Conservation (phyloP, 2,329 filamentous ascomycete genomes). For the Cercospora sp. region DNA sequence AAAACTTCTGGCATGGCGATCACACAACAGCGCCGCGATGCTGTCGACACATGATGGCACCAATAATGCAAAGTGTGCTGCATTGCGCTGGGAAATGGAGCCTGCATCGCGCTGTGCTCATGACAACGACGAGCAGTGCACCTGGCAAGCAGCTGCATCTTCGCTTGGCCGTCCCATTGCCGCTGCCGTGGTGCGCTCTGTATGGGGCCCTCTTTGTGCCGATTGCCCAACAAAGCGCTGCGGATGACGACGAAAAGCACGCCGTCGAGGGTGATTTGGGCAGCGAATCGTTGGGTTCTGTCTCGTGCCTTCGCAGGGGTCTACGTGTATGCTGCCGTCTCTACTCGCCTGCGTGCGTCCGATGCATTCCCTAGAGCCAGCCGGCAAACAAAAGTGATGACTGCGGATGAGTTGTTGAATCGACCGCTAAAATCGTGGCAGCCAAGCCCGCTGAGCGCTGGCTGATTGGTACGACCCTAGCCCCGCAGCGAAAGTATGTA, state of each 20-base stretch:
- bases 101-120: not conserved
- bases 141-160: not conserved
- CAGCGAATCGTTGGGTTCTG: not conserved
- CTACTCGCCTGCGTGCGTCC: not conserved
- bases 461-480: not conserved
- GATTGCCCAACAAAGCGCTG: conserved; percentile 2
- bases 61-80: not conserved
- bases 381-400: not conserved
- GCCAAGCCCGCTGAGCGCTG: not conserved
- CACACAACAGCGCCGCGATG: not conserved
- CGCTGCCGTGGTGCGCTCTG: not conserved
- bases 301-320: not conserved
- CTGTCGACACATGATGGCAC: not conserved
- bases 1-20: conserved; percentile 6
- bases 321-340: not conserved
- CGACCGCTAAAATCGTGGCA: not conserved
- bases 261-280: not conserved
- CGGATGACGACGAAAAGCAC: not conserved
- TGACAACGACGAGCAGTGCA: not conserved
- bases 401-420: not conserved
- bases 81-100: not conserved
- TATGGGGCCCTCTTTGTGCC: not conserved
- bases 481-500: conserved; percentile 6
- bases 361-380: not conserved
- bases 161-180: not conserved